Evolutionary conservation across 2,329 filamentous ascomycete genomes (phyloP).

Genomic region (Pseudogymnoascus sp.): DNA sequence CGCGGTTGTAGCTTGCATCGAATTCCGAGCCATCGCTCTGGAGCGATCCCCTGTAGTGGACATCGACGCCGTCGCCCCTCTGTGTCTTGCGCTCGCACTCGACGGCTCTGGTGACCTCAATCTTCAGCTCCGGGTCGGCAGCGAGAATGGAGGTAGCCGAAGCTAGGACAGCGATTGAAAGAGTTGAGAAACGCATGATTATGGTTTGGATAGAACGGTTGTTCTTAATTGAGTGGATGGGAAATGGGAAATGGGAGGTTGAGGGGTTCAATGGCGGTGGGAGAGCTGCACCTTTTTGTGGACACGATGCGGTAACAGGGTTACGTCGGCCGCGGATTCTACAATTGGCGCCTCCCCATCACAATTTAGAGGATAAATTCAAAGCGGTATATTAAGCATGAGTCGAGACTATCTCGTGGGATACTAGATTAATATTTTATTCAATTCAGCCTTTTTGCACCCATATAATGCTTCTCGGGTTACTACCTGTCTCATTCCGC

Average conservation of each 20-base stretch:
- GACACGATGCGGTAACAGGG: conserved; percentile 8
- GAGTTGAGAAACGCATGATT: conserved; percentile 28
- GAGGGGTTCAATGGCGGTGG: conserved; percentile 7
- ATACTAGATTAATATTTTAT: not conserved
- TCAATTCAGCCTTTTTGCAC: not conserved
- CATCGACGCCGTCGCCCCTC: conserved; percentile 70
- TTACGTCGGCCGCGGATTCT: not conserved
- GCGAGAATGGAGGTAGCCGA: conserved; percentile 24
- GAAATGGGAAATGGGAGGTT: conserved; percentile 2
- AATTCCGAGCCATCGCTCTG: conserved; percentile 68
- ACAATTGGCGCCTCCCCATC: not conserved
- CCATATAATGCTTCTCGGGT: not conserved
- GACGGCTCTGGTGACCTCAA: conserved; percentile 66
- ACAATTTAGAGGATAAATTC: conserved; percentile 7
- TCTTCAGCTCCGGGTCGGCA: conserved; percentile 53
- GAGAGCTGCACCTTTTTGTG: not conserved
- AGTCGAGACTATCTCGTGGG: not conserved
- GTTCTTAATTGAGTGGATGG: not conserved
- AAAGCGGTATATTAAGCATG: not conserved
- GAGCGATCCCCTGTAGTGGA: conserved; percentile 85
- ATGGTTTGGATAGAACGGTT: not conserved
- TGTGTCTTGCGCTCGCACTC: conserved; percentile 73
- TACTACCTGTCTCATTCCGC: not conserved
- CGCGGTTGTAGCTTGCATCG: conserved; percentile 76
- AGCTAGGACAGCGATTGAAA: conserved; percentile 25